Conservation (phyloP, 768 basidiomycete genomes). For the Trametes punicea region DNA sequence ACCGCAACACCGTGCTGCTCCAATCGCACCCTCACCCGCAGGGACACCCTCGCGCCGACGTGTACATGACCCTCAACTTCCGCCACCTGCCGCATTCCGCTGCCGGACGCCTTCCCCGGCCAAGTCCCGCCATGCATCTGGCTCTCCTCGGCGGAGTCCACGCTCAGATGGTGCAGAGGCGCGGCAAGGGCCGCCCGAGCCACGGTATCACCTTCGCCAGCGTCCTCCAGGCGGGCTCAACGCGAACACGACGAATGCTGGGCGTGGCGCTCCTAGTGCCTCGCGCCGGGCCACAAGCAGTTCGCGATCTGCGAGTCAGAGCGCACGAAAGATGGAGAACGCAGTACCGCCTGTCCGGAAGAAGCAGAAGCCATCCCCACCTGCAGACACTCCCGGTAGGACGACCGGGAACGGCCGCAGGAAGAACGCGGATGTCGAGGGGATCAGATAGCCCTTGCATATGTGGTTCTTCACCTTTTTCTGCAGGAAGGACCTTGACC, state of each 20-base stretch:
- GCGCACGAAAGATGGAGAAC: not conserved
- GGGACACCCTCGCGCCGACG: constrained; percentile 8
- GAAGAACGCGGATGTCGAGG: constrained; percentile 5
- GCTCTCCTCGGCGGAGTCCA: not conserved
- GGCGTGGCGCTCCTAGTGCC: not conserved
- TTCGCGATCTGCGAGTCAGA: constrained; percentile 1
- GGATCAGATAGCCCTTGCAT: not conserved
- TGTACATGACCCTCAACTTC: constrained; percentile 1
- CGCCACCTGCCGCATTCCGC: constrained; percentile 5
- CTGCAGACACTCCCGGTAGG: not conserved
- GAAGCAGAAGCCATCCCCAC: constrained; percentile 20
- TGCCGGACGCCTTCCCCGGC: not conserved
- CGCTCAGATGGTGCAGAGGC: not conserved
- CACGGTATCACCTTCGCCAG: constrained; percentile 29
- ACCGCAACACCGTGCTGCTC: not conserved
- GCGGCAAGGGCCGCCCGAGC: not conserved
- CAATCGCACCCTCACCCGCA: not conserved
- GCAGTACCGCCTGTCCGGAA: constrained; percentile 5
- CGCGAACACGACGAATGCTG: not conserved
- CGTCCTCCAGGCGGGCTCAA: not conserved
- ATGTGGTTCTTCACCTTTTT: too few species aligned
- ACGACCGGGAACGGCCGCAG: constrained; percentile 2
- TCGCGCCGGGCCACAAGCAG: not conserved
- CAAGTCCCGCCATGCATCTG: not conserved
- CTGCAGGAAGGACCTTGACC: too few species aligned